A percentile compares a stretch with the other conserved stretches of the same genome.
Conservation (phyloP, 805 yeast genomes). For the Pichia manshurica region DNA sequence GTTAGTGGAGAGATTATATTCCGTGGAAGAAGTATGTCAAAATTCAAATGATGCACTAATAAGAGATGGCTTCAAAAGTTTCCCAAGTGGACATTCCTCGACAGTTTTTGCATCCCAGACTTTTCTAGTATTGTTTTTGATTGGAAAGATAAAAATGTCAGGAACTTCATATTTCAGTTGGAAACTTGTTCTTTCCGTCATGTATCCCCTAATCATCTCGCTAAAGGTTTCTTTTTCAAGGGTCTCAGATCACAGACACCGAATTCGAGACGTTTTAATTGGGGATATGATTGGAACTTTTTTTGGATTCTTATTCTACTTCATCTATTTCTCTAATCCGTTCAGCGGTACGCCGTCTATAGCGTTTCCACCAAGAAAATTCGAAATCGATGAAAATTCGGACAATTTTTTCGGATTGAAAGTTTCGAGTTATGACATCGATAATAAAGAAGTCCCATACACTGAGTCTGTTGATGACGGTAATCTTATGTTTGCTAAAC, state of each 20-base stretch:
- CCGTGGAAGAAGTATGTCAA: slow-evolving; percentile 43
- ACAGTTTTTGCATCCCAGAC: slow-evolving; percentile 44
- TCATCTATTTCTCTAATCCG: slow-evolving; percentile 33
- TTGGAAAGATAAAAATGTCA: slow-evolving; percentile 32
- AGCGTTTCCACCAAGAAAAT: slow-evolving; percentile 40
- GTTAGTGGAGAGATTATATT: slow-evolving; percentile 30
- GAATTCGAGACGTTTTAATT: slow-evolving; percentile 33
- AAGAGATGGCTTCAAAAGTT: slow-evolving; percentile 49
- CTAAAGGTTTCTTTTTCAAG: slow-evolving; percentile 35
- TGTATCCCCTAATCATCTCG: slow-evolving; percentile 33
- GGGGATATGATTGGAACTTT: slow-evolving; percentile 36
- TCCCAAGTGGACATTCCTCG: slow-evolving; percentile 55
- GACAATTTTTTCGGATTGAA: not conserved
- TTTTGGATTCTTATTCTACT: slow-evolving; percentile 33
- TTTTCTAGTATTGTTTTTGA: slow-evolving; percentile 30
- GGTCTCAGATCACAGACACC: slow-evolving; percentile 45
- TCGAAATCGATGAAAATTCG: slow-evolving; percentile 10
- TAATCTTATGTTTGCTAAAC: too few relatives aligned
- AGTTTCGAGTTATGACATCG: not conserved
- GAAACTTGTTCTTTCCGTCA: slow-evolving; percentile 29
- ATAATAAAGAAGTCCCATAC: not conserved
- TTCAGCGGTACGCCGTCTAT: slow-evolving; percentile 33
- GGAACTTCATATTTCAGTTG: slow-evolving; percentile 33
- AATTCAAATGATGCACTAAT: slow-evolving; percentile 31
- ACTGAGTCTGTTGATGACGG: slow-evolving; percentile 3